These are phyloP conservation scores for Thielaviopsis populi DNA, from an alignment of 2,329 filamentous ascomycete species.

Conservation along the genomic window DNA sequence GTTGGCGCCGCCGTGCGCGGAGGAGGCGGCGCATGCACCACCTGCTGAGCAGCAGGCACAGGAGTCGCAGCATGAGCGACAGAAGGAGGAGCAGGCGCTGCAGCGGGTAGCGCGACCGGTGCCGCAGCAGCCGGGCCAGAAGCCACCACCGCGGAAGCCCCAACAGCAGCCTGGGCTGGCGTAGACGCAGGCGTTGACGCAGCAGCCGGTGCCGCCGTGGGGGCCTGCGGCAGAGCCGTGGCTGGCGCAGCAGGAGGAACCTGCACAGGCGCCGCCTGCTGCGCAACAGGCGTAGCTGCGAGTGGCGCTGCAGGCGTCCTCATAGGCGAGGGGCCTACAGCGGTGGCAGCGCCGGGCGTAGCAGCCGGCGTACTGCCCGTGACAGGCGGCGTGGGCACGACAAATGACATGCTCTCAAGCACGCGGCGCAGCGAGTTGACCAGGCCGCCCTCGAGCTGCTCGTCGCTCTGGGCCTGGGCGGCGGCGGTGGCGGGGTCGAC, in stretches of 20 bases:
- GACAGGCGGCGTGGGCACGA: neutral
- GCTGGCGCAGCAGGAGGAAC: neutral
- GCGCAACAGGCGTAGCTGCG: neutral
- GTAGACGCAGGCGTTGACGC: too few species aligned
- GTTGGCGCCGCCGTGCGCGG: neutral
- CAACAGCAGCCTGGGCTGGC: neutral
- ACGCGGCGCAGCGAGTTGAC: constrained; percentile 29
- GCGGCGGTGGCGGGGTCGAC: constrained; percentile 21
- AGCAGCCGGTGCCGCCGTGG: neutral
- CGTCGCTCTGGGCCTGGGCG: constrained; percentile 22
- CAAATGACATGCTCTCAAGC: constrained; percentile 26
- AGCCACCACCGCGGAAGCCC: neutral
- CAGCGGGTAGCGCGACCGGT: neutral
- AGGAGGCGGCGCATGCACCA: neutral
- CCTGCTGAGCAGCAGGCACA: neutral
- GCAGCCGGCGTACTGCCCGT: constrained; percentile 10
- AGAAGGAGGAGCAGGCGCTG: neutral
- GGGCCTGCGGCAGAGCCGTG: neutral
- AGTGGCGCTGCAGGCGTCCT: neutral
- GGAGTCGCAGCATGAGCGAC: neutral
- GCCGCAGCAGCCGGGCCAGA: neutral
- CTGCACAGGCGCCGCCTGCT: neutral
- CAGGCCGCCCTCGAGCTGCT: constrained; percentile 29
- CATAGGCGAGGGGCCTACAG: neutral
- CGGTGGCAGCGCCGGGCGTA: neutral